phyloP scores from a whole-genome alignment of 768 basidiomycete genomes.

The Phaeotremella fagi region DNA sequence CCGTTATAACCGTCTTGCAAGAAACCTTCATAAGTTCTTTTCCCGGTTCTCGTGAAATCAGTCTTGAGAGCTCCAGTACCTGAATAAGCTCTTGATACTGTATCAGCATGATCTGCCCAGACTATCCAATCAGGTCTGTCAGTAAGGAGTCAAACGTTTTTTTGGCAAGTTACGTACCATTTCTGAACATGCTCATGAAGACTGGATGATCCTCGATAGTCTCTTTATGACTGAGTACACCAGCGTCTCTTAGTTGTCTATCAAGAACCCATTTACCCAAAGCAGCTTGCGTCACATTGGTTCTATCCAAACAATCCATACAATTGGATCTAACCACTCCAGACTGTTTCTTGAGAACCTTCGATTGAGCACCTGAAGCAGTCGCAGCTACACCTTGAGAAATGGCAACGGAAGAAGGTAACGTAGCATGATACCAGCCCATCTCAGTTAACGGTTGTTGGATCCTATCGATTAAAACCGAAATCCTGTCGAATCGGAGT shows the following conservation, averaged over 20 bases:
- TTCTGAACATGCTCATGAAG: constrained; percentile 76
- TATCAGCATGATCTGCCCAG: constrained; percentile 96
- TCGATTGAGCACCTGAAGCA: constrained; percentile 52
- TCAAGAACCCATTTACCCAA: constrained; percentile 80
- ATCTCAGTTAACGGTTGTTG: constrained; percentile 54
- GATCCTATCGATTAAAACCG: constrained; percentile 69
- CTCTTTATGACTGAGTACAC: constrained; percentile 66
- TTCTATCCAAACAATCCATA: constrained; percentile 91
- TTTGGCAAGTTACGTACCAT: constrained; percentile 55
- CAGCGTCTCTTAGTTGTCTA: constrained; percentile 66
- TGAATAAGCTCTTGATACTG: constrained; percentile 81
- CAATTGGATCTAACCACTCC: constrained; percentile 90
- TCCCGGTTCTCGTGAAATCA: constrained; percentile 91
- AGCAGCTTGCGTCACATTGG: constrained; percentile 91
- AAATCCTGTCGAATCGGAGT: constrained; percentile 92
- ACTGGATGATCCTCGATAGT: constrained; percentile 74
- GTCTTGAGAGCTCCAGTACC: constrained; percentile 95
- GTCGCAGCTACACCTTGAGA: constrained; percentile 3
- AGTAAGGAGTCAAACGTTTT: constrained; percentile 2
- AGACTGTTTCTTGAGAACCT: constrained; percentile 56
- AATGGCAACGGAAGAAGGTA: constrained; percentile 48
- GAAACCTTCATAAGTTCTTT: constrained; percentile 71
- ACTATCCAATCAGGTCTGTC: constrained; percentile 54
- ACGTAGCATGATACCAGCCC: constrained; percentile 35
- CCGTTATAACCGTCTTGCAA: constrained; percentile 85